Base-by-base conservation (phyloP, 257 asterid species). In the Primulina tabacum region DNA sequence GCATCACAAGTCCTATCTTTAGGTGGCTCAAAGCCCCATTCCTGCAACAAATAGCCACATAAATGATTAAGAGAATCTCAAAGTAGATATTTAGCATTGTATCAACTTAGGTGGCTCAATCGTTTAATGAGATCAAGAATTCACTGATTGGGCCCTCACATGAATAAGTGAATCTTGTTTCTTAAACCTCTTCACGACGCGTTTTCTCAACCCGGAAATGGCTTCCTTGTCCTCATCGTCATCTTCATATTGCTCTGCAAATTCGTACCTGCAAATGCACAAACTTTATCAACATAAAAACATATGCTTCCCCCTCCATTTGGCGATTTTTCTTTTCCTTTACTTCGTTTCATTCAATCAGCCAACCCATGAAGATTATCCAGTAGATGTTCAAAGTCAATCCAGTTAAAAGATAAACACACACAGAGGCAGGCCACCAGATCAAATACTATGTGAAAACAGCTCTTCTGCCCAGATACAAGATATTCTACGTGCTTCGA, bases 21-120 rank as follows among this genome's bases (percentile, higher is more conserved):
- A 47, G 88, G 90, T 29, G 87, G 84, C 76, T 87, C 90, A 66
- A 85, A 85, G 33, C 93, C 93, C 93, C 88, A 87, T 63, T 78
- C 89, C 93, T 85, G 82, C 70, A 71, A 66, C 12, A 32, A 77
- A 62, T 59, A 18, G 57, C 12, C 29, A 9, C 28, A 53, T n/a
- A 34, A 59, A 52, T 12, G 52, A 40, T 43, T 4, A n/a, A 33
- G 62, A 57, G 17, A 61, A 60, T 57, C 59, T 58, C 43, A 30
- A 69, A 59, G 4, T 21, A 55, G 10, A 20, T 14, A n/a, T 30
- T 16, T 43, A 17, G 26, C 7, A 56, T 37, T 30, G 28, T 17
- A 74, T 61, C 37, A 2, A 21, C 24, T 21, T 21, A 21, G 0
- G 50, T 68, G n/a, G 12, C 28, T 57, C 18, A 33, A 50, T 5